A percentile compares a stretch with the other conserved stretches of the same genome.
Evolutionary conservation across 495 filamentous ascomycete species (phyloP).

Genomic region (Jackrogersella multiformis): DNA sequence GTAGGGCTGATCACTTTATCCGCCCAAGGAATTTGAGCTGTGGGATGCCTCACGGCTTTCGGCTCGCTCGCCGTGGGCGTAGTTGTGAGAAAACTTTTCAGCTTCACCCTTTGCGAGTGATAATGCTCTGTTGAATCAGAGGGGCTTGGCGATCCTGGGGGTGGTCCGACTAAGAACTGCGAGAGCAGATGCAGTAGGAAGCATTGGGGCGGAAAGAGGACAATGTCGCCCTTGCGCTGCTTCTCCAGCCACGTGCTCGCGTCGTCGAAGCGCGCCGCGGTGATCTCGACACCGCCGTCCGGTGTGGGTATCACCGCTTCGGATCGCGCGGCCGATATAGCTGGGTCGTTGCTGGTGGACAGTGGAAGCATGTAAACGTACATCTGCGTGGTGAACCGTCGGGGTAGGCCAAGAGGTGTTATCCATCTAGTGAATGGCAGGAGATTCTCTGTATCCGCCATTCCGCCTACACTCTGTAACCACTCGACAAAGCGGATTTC

Average conservation of each 20-base stretch:
- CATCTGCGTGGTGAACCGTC: slow-evolving; percentile 92
- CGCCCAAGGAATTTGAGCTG: slow-evolving; percentile 68
- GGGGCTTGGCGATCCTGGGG: slow-evolving; percentile 37
- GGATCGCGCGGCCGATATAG: slow-evolving; percentile 46
- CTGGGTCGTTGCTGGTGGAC: slow-evolving; percentile 48
- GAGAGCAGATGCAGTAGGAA: slow-evolving; percentile 76
- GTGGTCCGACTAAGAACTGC: slow-evolving; percentile 63
- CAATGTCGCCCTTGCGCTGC: slow-evolving; percentile 70
- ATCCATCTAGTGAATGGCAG: slow-evolving; percentile 93
- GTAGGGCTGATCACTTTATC: slow-evolving; percentile 80
- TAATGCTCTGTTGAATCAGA: slow-evolving; percentile 55
- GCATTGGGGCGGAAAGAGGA: slow-evolving; percentile 91
- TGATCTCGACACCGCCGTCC: slow-evolving; percentile 88
- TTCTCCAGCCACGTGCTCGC: slow-evolving; percentile 72
- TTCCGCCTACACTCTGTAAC: slow-evolving; percentile 68
- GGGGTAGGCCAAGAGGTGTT: slow-evolving; percentile 75
- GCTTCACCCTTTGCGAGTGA: slow-evolving; percentile 61
- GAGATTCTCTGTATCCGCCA: slow-evolving; percentile 73
- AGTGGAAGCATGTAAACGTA: slow-evolving; percentile 93
- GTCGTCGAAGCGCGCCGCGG: slow-evolving; percentile 78
- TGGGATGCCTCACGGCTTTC: slow-evolving; percentile 45
- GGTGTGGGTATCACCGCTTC: slow-evolving; percentile 65
- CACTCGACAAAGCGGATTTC: slow-evolving; percentile 70
- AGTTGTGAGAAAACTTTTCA: slow-evolving; percentile 66
- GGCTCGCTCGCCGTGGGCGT: slow-evolving; percentile 43